Conservation (phyloP, 2,329 filamentous ascomycete genomes). For the Colletotrichum tamarilloi region DNA sequence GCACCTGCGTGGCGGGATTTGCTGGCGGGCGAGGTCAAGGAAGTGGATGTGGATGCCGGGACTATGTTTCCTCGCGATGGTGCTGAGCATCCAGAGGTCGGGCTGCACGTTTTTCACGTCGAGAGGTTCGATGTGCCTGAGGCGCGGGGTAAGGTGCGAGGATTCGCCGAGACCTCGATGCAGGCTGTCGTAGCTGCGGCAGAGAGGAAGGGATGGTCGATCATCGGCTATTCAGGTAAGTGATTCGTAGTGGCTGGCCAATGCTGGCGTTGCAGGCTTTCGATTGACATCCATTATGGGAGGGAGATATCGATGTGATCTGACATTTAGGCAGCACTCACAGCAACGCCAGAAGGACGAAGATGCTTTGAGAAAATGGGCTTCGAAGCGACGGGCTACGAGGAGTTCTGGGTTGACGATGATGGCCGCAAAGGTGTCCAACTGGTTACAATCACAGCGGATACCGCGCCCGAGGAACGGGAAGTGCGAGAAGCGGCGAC, state of each 20-base stretch:
- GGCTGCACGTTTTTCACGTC: slow-evolving; percentile 50
- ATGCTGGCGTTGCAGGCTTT: not conserved
- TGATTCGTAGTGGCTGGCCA: not conserved
- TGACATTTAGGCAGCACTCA: slow-evolving; percentile 40
- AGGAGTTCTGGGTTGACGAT: slow-evolving; percentile 40
- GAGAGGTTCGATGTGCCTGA: slow-evolving; percentile 40
- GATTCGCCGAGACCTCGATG: slow-evolving; percentile 37
- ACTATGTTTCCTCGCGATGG: slow-evolving; percentile 39
- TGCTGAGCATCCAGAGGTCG: slow-evolving; percentile 36
- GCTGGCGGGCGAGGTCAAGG: slow-evolving; percentile 43
- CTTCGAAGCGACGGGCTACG: slow-evolving; percentile 43
- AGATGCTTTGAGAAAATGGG: slow-evolving; percentile 42
- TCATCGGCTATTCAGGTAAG: slow-evolving; percentile 44
- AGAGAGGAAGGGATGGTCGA: slow-evolving; percentile 36
- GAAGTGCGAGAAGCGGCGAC: not conserved
- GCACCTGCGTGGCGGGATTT: slow-evolving; percentile 42
- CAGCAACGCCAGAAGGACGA: slow-evolving; percentile 43
- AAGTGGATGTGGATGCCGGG: slow-evolving; percentile 41
- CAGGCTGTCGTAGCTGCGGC: slow-evolving; percentile 12
- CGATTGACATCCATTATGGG: not conserved
- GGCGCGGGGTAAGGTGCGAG: slow-evolving; percentile 3
- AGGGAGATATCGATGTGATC: not conserved
- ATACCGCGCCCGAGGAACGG: not conserved
- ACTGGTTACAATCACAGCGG: slow-evolving; percentile 14
- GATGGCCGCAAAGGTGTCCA: not conserved